phyloP scores from a whole-genome alignment of 148 eudicot genomes.

The Euryodendron excelsum region DNA sequence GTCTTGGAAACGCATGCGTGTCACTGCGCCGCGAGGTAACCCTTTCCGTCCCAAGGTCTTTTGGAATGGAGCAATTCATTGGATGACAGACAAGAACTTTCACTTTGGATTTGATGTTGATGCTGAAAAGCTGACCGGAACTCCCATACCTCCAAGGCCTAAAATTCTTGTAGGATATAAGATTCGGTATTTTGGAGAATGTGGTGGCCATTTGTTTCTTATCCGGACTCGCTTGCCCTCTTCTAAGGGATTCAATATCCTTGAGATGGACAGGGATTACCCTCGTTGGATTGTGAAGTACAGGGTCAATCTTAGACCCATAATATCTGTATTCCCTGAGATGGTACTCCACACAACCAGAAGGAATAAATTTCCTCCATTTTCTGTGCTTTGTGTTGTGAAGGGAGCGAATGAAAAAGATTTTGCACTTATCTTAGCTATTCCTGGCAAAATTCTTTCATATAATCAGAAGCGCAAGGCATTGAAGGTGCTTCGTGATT shows the following conservation, averaged over 20 bases:
- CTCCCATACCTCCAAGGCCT: background rate
- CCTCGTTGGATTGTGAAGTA: too few relatives aligned
- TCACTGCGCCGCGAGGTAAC: fast-evolving
- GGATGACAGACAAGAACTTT: background rate
- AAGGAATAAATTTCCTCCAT: too few relatives aligned
- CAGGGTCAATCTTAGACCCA: too few relatives aligned
- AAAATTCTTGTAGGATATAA: background rate
- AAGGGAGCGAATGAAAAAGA: background rate
- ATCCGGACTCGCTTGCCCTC: background rate
- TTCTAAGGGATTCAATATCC: background rate
- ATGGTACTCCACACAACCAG: too few relatives aligned
- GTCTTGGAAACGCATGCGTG: background rate
- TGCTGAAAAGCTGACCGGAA: background rate
- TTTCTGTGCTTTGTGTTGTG: background rate
- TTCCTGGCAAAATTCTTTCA: background rate
- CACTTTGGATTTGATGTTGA: background rate
- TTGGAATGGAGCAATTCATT: background rate
- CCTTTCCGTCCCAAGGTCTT: background rate
- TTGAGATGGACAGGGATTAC: background rate
- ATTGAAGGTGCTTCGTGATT: background rate
- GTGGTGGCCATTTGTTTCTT: background rate
- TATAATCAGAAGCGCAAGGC: background rate
- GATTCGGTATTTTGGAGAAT: background rate
- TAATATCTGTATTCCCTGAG: too few relatives aligned
- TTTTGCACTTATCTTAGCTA: background rate